phyloP scores from a whole-genome alignment of 2,329 filamentous ascomycete genomes.

The Ascochyta fabae region DNA sequence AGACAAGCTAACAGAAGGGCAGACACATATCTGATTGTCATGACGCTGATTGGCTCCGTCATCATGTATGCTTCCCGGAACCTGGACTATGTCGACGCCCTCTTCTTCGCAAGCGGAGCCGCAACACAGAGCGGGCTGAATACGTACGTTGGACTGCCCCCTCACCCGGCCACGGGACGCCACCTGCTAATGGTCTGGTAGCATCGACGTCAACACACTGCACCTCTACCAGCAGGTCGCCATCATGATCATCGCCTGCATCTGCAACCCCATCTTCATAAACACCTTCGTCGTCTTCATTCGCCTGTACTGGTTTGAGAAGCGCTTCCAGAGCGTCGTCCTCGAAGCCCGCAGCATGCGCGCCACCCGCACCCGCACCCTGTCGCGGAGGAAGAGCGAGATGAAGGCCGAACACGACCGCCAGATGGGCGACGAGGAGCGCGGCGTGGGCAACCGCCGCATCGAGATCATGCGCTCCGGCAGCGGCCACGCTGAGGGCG shows the following conservation, averaged over 20 bases:
- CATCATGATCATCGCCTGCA: constrained; percentile 44
- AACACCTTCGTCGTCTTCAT: constrained; percentile 82
- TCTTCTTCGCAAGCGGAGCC: constrained; percentile 85
- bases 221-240: constrained; percentile 60
- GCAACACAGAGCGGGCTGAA: constrained; percentile 95
- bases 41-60: constrained; percentile 76
- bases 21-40: constrained; percentile 82
- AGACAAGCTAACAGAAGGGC: constrained; percentile 16
- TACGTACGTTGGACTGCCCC: constrained; percentile 55
- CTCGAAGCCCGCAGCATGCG: constrained; percentile 73
- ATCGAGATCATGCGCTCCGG: constrained; percentile 71
- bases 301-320: constrained; percentile 97
- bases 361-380: constrained; percentile 62
- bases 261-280: constrained; percentile 53
- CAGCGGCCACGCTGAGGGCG: constrained; percentile 59
- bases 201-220: constrained; percentile 57
- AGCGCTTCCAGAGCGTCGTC: constrained; percentile 86
- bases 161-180: not conserved
- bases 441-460: constrained; percentile 68
- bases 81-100: constrained; percentile 80
- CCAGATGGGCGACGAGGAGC: constrained; percentile 58
- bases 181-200: constrained; percentile 32
- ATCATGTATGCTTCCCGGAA: constrained; percentile 72
- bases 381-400: constrained; percentile 59
- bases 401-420: constrained; percentile 55